Base-by-base conservation (phyloP, 1,139 yeast genomes). In the Geotrichum australiense region DNA sequence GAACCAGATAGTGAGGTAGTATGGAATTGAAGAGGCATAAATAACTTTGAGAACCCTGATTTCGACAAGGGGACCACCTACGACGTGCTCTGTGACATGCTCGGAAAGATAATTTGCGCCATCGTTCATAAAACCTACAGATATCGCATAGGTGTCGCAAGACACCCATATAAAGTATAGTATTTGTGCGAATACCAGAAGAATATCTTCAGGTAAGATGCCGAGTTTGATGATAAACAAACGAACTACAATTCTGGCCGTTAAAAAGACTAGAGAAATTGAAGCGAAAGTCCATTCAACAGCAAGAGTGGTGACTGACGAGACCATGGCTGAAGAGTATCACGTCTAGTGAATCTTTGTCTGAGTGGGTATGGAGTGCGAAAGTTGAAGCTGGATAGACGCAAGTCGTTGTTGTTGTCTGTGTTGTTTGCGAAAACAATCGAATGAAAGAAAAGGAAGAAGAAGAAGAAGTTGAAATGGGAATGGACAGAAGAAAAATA, bases 91-190 rank as follows among this genome's bases (percentile, higher is more conserved):
- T 5, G 49, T 49, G 12, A 50, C 42, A 23, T 52, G 47, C 15
- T 49, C 53, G 12, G 41, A 35, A 31, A 51, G 48, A 42, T 58
- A 58, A 15, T 59, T 50, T 37, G 54, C 47, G 31, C 49, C 47
- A 20, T 45, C 45, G 31, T 55, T 52, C 59, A 58, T 57, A 39
- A 57, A 57, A 8, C 59, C 59, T 24, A 45, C 45, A n/a, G 55
- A 41, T 14, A 49, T 50, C 10, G 51, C 47, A 39, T 34, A 57
- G 5, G 61, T 47, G 38, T 57, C 62, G 33, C 52, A 37, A 3
- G 58, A 49, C 11, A 57, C 50, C 62, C 62, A 58, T 3, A 40
- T 34, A 31, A 56, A 54, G 41, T 56, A 58, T 15, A 56, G 39
- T 2, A 40, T 5, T 36, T 56, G 61, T 5, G 59, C 56, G n/a